Conservation (phyloP, 208 protist species). For the Porcisia deanei region DNA sequence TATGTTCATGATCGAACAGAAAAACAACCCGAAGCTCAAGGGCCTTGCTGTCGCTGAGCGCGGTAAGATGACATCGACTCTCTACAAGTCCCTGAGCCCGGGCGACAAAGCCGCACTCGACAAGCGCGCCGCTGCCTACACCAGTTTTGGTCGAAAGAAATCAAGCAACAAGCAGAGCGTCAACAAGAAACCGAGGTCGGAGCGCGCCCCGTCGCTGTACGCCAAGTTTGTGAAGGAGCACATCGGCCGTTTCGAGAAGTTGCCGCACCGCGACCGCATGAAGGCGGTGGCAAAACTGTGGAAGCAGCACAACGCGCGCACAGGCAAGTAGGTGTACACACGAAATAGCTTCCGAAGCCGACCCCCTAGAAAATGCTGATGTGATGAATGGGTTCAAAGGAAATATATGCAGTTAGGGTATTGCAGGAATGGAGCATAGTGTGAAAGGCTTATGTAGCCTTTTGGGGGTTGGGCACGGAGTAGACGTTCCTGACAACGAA, state of each 20-base stretch:
- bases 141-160: conserved; percentile 28
- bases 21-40: conserved; percentile 79
- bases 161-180: conserved; percentile 21
- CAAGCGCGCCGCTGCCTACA: conserved; percentile 64
- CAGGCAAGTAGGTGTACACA: conserved; percentile 6
- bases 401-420: background rate
- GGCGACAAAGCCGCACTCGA: conserved; percentile 52
- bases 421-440: background rate
- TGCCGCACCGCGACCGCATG: conserved; percentile 82
- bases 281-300: conserved; percentile 87
- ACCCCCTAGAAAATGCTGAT: background rate
- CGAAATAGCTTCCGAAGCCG: background rate
- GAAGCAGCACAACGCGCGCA: conserved; percentile 62
- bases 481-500: no score
- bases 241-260: conserved; percentile 67
- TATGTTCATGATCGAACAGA: conserved; percentile 89
- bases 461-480: background rate
- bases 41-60: conserved; percentile 72
- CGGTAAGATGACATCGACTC: conserved; percentile 72
- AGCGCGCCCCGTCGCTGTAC: conserved; percentile 53
- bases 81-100: conserved; percentile 73
- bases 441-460: background rate
- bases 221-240: conserved; percentile 81
- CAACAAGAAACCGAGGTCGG: conserved; percentile 16
- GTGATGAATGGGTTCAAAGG: background rate